These are phyloP conservation scores for Phytophthora kernoviae DNA, from an alignment of 352 stramenopile species.

Conservation along the genomic window DNA sequence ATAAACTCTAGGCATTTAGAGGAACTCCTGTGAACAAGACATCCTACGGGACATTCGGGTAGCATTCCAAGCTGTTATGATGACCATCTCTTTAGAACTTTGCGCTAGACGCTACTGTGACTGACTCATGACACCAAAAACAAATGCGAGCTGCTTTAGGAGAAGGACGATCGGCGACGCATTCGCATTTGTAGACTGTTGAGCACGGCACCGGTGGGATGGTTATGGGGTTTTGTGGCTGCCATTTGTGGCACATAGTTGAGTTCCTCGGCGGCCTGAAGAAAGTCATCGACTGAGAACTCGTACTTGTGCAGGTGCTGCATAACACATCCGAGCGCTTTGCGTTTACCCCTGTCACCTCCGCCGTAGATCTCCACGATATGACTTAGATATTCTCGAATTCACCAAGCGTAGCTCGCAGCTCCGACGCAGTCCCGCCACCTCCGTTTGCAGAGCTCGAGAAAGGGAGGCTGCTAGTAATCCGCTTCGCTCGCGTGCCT, in stretches of 20 bases:
- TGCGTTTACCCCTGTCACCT: slow-evolving; percentile 72
- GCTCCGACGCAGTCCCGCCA: slow-evolving; percentile 29
- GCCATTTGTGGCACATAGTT: slow-evolving; percentile 19
- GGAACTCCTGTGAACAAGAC: not conserved
- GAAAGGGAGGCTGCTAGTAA: slow-evolving; percentile 25
- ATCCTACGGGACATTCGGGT: not conserved
- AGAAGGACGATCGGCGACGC: slow-evolving; percentile 60
- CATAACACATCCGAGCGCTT: slow-evolving; percentile 73
- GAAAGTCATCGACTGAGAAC: slow-evolving; percentile 79
- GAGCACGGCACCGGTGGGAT: slow-evolving; percentile 29
- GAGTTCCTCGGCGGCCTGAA: slow-evolving; percentile 64
- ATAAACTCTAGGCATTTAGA: not conserved
- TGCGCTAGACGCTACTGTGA: too few species aligned
- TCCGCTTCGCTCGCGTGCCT: slow-evolving; percentile 35
- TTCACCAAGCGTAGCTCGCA: slow-evolving; percentile 56
- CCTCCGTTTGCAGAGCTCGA: not conserved
- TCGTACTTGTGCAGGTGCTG: slow-evolving; percentile 84
- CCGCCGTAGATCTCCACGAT: slow-evolving; percentile 76
- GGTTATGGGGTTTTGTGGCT: slow-evolving; percentile 10
- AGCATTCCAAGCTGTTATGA: not conserved
- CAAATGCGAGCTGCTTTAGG: slow-evolving; percentile 16
- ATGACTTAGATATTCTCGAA: slow-evolving; percentile 55
- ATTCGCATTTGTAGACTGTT: slow-evolving; percentile 66
- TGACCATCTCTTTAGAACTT: too few species aligned
- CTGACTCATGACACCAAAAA: too few species aligned